Base-by-base conservation (phyloP, 345 rosid genomes). In the Syzygium oleosum region DNA sequence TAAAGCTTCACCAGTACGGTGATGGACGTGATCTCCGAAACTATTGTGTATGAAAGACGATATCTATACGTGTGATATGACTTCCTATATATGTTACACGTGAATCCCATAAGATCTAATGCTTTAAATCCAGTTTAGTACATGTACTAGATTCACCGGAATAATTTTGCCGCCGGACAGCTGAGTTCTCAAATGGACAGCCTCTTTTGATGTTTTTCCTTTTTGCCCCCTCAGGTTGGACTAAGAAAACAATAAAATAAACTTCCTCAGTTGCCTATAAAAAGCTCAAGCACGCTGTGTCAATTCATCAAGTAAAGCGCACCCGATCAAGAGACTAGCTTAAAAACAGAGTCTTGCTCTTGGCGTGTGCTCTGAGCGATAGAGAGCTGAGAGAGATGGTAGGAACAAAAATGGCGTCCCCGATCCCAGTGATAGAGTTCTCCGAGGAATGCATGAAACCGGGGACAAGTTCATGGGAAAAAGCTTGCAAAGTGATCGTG, bases 381-480 rank as follows among this genome's bases (percentile, higher is more conserved):
- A 68, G 17, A 68, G 79, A 68, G 79, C 46, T 31, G 79, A 34
- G 79, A 68, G 79, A 68, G 79, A 68, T 17, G 12, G 79, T 34
- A 34, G 46, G 79, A 68, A 68, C 79, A 34, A 34, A 68, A 51
- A 85, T 77, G 87, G 38, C 41, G n/a, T 46, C 58, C 55, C 27
- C 34, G 43, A 51, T 90, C 22, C 91, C 90, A 2, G 85, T 88
- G 34, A 78, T 87, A 19, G 86, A 68, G 12, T 73, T 90, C 43
- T 88, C 91, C 41, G 16, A 25, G 34, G 68, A 63, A 10, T 49
- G 53, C 65, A 38, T 86, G 54, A 83, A 84, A 84, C 90, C 85
- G 23, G 90, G 93, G n/a, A 51, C 90, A 6, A 65, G 77, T 83
- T 51, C 87, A 34, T 88, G 93, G 93, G 11, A 25, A 13, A n/a